Evolutionary conservation across 1,284 basidiomycete species (phyloP).

Genomic region (Peniophora sp.): DNA sequence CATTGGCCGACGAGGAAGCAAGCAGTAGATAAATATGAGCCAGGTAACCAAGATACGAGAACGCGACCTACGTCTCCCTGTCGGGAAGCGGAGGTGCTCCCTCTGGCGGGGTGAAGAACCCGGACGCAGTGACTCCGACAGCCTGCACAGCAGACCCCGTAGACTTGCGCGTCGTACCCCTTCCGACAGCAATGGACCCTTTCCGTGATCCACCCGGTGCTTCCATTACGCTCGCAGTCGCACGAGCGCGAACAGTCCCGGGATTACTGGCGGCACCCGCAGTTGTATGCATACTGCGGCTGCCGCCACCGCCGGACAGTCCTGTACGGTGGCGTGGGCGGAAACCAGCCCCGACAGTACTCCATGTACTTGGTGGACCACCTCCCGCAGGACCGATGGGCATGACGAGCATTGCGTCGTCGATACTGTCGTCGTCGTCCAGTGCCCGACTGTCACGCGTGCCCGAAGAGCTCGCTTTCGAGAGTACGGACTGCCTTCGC

Average conservation of each 20-base stretch:
- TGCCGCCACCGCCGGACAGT: constrained; percentile 13
- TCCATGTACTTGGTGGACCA: constrained; percentile 29
- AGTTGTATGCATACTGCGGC: constrained; percentile 21
- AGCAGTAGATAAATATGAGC: too few species aligned
- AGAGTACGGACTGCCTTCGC: constrained; percentile 9
- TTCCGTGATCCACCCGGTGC: constrained; percentile 26
- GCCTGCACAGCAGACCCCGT: constrained; percentile 64
- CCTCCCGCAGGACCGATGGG: constrained; percentile 43
- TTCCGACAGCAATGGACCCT: constrained; percentile 57
- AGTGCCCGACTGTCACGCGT: constrained; percentile 25
- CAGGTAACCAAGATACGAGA: too few species aligned
- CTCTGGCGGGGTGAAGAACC: constrained; percentile 61
- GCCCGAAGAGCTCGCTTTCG: constrained; percentile 6
- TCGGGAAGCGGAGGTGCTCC: constrained; percentile 25
- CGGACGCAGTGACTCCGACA: constrained; percentile 59
- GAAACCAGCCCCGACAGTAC: constrained; percentile 10
- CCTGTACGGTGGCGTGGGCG: constrained; percentile 12
- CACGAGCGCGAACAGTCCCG: constrained; percentile 38
- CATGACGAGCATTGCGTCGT: constrained; percentile 71
- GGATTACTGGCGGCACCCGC: constrained; percentile 18
- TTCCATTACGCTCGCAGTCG: constrained; percentile 55
- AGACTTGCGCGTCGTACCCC: constrained; percentile 54
- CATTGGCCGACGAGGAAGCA: too few species aligned
- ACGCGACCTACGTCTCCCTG: too few species aligned
- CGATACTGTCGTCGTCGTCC: constrained; percentile 61